Percentiles rank a stretch among this genome's conserved stretches.
These are phyloP conservation scores for Cardiospermum halicacabum DNA, from an alignment of 345 rosid genomes.

Conservation along the genomic window DNA sequence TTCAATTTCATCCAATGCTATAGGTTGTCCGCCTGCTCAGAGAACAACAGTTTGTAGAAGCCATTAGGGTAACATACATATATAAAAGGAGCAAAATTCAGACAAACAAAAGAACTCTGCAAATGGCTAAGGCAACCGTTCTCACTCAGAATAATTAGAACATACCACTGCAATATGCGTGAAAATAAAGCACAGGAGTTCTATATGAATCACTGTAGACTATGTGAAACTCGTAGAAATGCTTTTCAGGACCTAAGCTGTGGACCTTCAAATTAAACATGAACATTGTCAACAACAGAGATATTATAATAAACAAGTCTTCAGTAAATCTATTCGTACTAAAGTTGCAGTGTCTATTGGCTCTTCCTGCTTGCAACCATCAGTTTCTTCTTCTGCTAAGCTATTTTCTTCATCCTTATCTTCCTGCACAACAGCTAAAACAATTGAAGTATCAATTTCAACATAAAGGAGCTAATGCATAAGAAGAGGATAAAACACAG, in stretches of 20 bases:
- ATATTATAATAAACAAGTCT: conserved; percentile 6
- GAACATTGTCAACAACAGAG: conserved; percentile 3
- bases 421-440: conserved; percentile 20
- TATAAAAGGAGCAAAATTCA: background rate
- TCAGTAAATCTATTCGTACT: too few relatives aligned
- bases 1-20: conserved; percentile 57
- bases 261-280: conserved; percentile 37
- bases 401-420: conserved; percentile 20
- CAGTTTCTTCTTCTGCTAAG: conserved; percentile 19
- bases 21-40: conserved; percentile 52
- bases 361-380: conserved; percentile 31
- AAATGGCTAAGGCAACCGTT: background rate
- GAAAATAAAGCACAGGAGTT: conserved; percentile 81
- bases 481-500: conserved; percentile 4
- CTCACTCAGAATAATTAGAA: conserved; percentile 3
- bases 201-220: conserved; percentile 63
- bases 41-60: background rate
- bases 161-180: conserved; percentile 61
- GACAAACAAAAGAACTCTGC: background rate
- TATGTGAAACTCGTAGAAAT: conserved; percentile 69
- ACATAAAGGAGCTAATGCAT: background rate
- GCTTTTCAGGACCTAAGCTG: conserved; percentile 34
- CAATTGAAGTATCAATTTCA: too few relatives aligned
- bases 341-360: conserved; percentile 50
- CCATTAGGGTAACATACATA: background rate